Evolutionary conservation across 2,329 filamentous ascomycete genomes (phyloP).

Genomic region (Pseudocercospora crystallina): DNA sequence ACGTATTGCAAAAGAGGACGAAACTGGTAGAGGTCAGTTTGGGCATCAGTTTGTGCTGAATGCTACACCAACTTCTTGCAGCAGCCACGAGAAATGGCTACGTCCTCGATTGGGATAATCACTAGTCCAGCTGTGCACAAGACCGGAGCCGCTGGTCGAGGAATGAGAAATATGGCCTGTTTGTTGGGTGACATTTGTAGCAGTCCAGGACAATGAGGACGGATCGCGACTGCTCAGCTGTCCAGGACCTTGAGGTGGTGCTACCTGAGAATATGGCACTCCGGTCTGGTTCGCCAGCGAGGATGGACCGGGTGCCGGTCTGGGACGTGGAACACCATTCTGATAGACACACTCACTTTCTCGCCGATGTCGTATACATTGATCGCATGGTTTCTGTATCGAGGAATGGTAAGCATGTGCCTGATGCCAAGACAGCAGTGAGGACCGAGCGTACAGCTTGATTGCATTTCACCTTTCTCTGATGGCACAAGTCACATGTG

Average conservation of each 20-base stretch:
- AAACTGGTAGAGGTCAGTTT: not conserved
- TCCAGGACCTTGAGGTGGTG: too few relatives aligned
- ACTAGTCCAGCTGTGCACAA: not conserved
- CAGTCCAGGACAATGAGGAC: too few relatives aligned
- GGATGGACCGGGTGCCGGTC: too few relatives aligned
- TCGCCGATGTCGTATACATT: not conserved
- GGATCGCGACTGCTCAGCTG: too few relatives aligned
- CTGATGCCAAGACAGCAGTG: too few relatives aligned
- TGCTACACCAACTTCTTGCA: not conserved
- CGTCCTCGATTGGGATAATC: not conserved
- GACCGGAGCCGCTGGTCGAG: too few relatives aligned
- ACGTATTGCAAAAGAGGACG: not conserved
- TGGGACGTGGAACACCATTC: not conserved
- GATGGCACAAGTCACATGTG: not conserved
- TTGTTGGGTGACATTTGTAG: too few relatives aligned
- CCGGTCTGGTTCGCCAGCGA: too few relatives aligned
- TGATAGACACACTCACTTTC: not conserved
- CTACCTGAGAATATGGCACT: too few relatives aligned
- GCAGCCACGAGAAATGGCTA: not conserved
- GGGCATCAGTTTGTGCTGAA: too few relatives aligned
- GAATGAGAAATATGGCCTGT: too few relatives aligned
- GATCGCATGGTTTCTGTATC: not conserved
- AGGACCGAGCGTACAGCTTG: not conserved
- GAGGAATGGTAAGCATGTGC: not conserved
- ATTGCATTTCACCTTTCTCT: constrained; percentile 1